Evolutionary conservation across 257 asterid species (phyloP).

Genomic region (Echites panduratus): DNA sequence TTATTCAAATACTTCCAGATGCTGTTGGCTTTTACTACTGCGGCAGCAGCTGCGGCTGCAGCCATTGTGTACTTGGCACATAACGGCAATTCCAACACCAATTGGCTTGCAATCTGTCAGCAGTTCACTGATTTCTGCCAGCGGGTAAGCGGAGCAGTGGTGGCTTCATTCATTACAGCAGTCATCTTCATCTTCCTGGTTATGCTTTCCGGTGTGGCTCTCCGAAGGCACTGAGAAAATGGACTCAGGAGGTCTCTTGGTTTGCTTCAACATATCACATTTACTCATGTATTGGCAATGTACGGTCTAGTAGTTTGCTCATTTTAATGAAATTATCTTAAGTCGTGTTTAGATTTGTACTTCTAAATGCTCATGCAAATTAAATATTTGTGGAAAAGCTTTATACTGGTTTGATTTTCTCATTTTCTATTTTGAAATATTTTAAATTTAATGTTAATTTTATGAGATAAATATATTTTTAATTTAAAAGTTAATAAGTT

Average conservation of each 20-base stretch:
- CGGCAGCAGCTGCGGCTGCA: slow-evolving; percentile 67
- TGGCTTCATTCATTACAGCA: slow-evolving; percentile 72
- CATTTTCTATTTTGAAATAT: too few relatives aligned
- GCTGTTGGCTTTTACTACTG: slow-evolving; percentile 51
- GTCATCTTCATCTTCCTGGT: slow-evolving; percentile 44
- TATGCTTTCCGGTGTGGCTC: slow-evolving; percentile 59
- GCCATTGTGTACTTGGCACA: slow-evolving; percentile 80
- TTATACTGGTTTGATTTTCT: too few relatives aligned
- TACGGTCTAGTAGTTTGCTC: not conserved
- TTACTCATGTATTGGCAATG: not conserved
- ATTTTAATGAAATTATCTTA: not conserved
- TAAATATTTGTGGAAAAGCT: too few relatives aligned
- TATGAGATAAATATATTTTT: too few relatives aligned
- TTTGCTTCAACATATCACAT: not conserved
- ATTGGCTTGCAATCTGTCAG: slow-evolving; percentile 74
- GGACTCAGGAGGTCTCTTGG: not conserved
- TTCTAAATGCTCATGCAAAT: too few relatives aligned
- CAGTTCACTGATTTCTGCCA: slow-evolving; percentile 74
- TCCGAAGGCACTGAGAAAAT: slow-evolving; percentile 39
- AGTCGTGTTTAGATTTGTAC: not conserved
- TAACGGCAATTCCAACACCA: slow-evolving; percentile 64
- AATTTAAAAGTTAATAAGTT: too few relatives aligned
- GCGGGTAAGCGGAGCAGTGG: slow-evolving; percentile 74
- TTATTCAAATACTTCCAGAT: slow-evolving; percentile 28
- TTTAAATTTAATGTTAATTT: too few relatives aligned